These are phyloP conservation scores for Fusarium pininemorale DNA, from an alignment of 2,329 filamentous ascomycete species.

Conservation along the genomic window DNA sequence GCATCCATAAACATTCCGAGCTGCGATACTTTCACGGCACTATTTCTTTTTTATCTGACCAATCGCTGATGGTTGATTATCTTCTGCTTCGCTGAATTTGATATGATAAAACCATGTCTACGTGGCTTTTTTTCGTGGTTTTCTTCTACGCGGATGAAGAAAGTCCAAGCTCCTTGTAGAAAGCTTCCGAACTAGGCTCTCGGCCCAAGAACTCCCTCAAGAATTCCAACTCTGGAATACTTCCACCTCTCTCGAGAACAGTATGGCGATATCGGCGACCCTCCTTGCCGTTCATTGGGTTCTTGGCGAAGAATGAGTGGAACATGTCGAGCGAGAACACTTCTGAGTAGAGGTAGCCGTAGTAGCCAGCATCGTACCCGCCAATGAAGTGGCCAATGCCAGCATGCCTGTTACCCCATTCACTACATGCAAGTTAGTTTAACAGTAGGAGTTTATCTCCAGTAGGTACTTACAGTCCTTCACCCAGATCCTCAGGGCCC, in stretches of 20 bases:
- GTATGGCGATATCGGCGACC: constrained; percentile 81
- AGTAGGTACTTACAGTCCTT: constrained; percentile 57
- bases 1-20: not conserved
- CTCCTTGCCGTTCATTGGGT: constrained; percentile 80
- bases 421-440: constrained; percentile 52
- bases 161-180: constrained; percentile 79
- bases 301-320: constrained; percentile 77
- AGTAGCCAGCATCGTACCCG: constrained; percentile 87
- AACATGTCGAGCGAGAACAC: constrained; percentile 91
- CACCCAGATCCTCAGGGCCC: constrained; percentile 74
- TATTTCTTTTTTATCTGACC: not conserved
- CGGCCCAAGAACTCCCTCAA: constrained; percentile 81
- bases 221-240: constrained; percentile 82
- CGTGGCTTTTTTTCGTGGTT: not conserved
- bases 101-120: not conserved
- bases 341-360: constrained; percentile 77
- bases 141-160: constrained; percentile 22
- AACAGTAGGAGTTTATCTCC: not conserved
- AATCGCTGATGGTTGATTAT: not conserved
- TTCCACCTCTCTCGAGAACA: constrained; percentile 80
- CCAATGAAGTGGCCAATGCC: constrained; percentile 86
- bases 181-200: constrained; percentile 79
- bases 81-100: not conserved
- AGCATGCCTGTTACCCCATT: constrained; percentile 81
- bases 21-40: not conserved